A percentile compares a stretch with the other conserved stretches of the same genome.
Conservation (phyloP, 192 early-diverging fungal species). For the Thamnidium elegans region DNA sequence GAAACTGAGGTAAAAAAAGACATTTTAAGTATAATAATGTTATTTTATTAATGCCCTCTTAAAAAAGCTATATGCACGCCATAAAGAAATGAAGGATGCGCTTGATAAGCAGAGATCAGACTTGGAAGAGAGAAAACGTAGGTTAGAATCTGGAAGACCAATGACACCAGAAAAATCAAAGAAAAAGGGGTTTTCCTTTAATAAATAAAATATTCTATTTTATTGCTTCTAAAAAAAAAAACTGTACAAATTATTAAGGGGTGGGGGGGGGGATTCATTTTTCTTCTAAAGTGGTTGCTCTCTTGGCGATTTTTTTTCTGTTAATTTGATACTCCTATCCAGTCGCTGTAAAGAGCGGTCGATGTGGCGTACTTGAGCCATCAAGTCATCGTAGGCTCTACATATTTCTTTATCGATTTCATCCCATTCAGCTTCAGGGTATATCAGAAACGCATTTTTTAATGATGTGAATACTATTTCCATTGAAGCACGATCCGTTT, state of each 20-base stretch:
- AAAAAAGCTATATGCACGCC: conserved; percentile 78
- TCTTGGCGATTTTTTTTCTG: background rate
- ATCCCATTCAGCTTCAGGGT: conserved; percentile 5
- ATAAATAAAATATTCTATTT: conserved; percentile 33
- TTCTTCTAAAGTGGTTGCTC: too few species aligned
- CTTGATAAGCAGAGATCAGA: conserved; percentile 91
- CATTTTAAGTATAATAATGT: background rate
- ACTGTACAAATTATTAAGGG: too few species aligned
- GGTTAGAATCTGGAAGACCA: conserved; percentile 70
- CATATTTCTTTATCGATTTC: conserved; percentile 15
- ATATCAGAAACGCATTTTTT: conserved; percentile 10
- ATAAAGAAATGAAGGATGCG: conserved; percentile 98
- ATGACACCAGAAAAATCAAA: conserved; percentile 71
- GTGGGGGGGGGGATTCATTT: too few species aligned
- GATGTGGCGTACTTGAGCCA: conserved; percentile 13
- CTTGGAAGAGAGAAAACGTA: conserved; percentile 93
- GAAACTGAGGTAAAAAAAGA: conserved; percentile 70
- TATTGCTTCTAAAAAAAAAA: background rate
- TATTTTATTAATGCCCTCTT: too few species aligned
- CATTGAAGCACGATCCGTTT: conserved; percentile 7
- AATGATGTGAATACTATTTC: conserved; percentile 8
- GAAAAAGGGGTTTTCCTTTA: conserved; percentile 71
- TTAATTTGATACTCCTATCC: background rate
- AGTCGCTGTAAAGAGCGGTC: conserved; percentile 11
- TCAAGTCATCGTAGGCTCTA: conserved; percentile 13